Evolutionary conservation across 306 rosid species (phyloP).

Genomic region (Sicyos edulis): DNA sequence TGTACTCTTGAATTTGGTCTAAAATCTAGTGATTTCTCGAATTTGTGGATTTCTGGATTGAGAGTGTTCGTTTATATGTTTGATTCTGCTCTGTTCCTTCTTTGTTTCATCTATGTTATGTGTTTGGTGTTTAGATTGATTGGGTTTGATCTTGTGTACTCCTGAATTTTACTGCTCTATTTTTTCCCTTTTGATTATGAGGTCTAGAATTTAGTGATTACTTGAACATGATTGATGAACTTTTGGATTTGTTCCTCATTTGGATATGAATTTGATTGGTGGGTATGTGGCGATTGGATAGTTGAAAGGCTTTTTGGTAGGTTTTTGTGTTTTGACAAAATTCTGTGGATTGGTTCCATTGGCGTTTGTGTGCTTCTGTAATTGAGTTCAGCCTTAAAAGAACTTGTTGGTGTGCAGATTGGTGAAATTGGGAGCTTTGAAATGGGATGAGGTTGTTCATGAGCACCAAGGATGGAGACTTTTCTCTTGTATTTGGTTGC

Average conservation of each 20-base stretch:
- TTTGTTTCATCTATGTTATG: neutral
- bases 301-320: neutral
- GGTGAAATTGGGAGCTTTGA: conserved; percentile 40
- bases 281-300: neutral
- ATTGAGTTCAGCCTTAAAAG: neutral
- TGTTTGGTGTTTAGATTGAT: neutral
- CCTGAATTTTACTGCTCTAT: neutral
- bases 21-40: neutral
- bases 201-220: neutral
- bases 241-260: neutral
- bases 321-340: too few relatives aligned
- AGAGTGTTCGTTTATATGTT: neutral
- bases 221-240: neutral
- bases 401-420: conserved; percentile 27
- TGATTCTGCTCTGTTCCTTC: neutral
- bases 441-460: conserved; percentile 33
- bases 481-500: conserved; percentile 41
- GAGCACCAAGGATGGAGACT: conserved; percentile 45
- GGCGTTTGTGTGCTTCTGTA: neutral
- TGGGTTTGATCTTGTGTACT: neutral
- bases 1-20: neutral
- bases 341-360: neutral
- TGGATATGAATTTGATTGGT: neutral
- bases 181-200: neutral
- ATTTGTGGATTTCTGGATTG: neutral